A percentile compares a stretch with the other conserved stretches of the same genome.
These are phyloP conservation scores for Dicorynia guianensis DNA, from an alignment of 306 rosid genomes.

Conservation along the genomic window DNA sequence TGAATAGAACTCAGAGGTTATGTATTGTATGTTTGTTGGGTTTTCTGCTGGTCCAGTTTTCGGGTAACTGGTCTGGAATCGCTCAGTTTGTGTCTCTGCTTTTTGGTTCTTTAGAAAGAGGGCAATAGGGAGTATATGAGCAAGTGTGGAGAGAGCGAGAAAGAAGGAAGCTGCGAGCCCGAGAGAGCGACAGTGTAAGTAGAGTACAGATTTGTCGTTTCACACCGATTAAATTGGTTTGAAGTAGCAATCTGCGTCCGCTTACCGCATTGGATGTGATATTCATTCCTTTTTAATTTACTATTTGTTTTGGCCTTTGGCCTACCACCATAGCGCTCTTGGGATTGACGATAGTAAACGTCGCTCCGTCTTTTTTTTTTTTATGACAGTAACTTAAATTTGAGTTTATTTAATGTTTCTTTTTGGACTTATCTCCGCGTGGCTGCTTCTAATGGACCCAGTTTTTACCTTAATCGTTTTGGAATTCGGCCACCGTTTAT, in stretches of 20 bases:
- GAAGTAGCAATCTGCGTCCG: slow-evolving; percentile 47
- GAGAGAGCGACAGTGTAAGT: not conserved
- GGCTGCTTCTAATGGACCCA: too few relatives aligned
- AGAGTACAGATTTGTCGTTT: slow-evolving; percentile 44
- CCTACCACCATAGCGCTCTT: too few relatives aligned
- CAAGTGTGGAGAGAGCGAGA: not conserved
- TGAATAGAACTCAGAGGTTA: not conserved
- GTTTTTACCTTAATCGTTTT: too few relatives aligned
- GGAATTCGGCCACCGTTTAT: too few relatives aligned
- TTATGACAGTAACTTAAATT: too few relatives aligned
- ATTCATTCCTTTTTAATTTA: too few relatives aligned
- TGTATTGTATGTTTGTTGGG: not conserved
- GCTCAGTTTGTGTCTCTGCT: not conserved
- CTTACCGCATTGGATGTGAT: not conserved
- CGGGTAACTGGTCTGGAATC: too few relatives aligned
- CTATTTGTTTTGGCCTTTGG: too few relatives aligned
- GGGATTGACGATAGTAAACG: too few relatives aligned
- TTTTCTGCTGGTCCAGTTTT: not conserved
- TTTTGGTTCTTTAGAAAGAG: not conserved
- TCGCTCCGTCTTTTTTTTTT: too few relatives aligned
- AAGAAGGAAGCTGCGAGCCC: not conserved
- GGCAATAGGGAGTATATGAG: not conserved
- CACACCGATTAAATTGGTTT: slow-evolving; percentile 33
- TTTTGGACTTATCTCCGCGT: too few relatives aligned
- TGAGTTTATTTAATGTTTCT: too few relatives aligned